Evolutionary conservation across 2,329 filamentous ascomycete species (phyloP), one percentile per base, ranked within the genome.

Genomic region (Calonectria multiphialidica): DNA sequence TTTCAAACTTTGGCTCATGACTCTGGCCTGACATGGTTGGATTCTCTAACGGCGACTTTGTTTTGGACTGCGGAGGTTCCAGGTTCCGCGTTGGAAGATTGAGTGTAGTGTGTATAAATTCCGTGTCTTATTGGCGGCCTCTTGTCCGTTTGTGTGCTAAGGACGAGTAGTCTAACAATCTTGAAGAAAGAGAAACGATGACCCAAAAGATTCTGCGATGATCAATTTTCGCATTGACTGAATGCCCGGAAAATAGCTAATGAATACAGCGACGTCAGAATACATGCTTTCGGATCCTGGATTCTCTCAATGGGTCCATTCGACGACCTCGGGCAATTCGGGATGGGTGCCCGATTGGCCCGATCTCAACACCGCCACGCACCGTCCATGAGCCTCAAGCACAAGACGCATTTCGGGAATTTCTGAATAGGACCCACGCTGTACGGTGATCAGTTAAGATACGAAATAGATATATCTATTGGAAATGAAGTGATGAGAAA

Each of bases 1-100:
- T 96, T 87, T 96, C 94, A 78, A 96, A 96, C 83, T 92, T 89
- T 15, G 68, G 68, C 12, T 66, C 68, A 28, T 61, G 53, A 30
- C 28, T n/a, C 15, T 18, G 9, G 16, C 35, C 28, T 2, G 49
- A 35, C 49, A 12, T 5, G 30, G 49, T 21, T 30, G 28, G 6
- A n/a, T 35, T 55, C n/a, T 28, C 49, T 28, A 30, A 30, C n/a
- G 10, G 30, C 35, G 49, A 8, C 49, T 12, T 55, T 18, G 8
- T 10, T 21, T 18, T 55, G 18, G 49, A 28, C 3, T 23, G 42
- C 44, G 33, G 65, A 37, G 12, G 28, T 35, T 15, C 40, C 12
- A 15, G n/a, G 28, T 25, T 65, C 42, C 59, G 21, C 35, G 12
- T 25, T 33, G 8, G 40, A 40, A 21, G 44, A 21, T 21, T 47